These are phyloP conservation scores for Nemania sp. DNA, from an alignment of 2,329 filamentous ascomycete genomes.

Conservation along the genomic window DNA sequence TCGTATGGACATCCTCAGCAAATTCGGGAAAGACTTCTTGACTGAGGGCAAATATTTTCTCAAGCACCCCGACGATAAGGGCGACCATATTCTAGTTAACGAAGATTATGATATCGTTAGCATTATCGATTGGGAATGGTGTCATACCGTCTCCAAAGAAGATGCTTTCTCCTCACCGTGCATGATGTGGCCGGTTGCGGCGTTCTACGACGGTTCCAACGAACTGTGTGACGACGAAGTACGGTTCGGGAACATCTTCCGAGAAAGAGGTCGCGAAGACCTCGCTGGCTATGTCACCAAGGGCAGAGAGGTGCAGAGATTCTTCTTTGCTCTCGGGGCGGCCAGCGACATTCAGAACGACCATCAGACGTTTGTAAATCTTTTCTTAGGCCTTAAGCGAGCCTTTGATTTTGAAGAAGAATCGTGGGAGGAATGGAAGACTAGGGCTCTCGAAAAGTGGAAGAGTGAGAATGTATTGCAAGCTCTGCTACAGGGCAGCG, in stretches of 20 bases:
- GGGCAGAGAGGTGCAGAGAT: constrained; percentile 33
- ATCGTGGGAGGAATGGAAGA: constrained; percentile 18
- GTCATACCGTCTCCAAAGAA: constrained; percentile 33
- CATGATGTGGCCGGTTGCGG: constrained; percentile 41
- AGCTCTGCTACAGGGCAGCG: constrained; percentile 9
- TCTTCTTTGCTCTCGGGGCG: constrained; percentile 27
- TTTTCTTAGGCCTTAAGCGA: constrained; percentile 23
- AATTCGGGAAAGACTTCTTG: constrained; percentile 21
- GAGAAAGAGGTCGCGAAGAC: constrained; percentile 29
- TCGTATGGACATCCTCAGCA: constrained; percentile 29
- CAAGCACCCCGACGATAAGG: constrained; percentile 51
- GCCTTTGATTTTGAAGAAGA: constrained; percentile 15
- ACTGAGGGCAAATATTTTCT: constrained; percentile 41
- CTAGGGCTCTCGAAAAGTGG: constrained; percentile 13
- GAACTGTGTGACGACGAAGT: constrained; percentile 32
- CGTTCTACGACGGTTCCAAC: constrained; percentile 41
- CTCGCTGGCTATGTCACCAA: constrained; percentile 25
- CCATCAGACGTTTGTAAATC: constrained; percentile 12
- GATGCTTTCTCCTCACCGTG: constrained; percentile 41
- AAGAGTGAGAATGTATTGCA: constrained; percentile 18
- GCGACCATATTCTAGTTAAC: constrained; percentile 49
- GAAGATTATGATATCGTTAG: constrained; percentile 45
- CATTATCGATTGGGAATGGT: constrained; percentile 51
- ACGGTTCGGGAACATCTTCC: constrained; percentile 2
- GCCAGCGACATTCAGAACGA: constrained; percentile 1